These are phyloP conservation scores for Tolypocladium pustulatum DNA, from an alignment of 2,329 filamentous ascomycete species.

Conservation along the genomic window DNA sequence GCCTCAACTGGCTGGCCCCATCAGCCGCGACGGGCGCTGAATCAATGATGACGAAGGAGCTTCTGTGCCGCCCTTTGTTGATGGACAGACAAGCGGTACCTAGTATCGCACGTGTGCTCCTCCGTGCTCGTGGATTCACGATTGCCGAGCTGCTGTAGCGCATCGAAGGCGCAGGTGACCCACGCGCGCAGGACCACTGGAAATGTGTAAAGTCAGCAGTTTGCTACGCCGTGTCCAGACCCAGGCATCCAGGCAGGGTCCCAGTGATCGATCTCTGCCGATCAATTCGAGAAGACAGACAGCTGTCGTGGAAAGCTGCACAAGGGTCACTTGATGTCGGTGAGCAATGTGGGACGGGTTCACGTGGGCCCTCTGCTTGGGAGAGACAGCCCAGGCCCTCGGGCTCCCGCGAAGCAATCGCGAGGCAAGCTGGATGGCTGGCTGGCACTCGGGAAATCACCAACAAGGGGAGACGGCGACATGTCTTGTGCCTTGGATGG, in stretches of 20 bases:
- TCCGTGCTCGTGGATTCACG: background rate
- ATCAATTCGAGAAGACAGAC: background rate
- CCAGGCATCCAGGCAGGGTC: background rate
- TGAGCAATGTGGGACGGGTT: background rate
- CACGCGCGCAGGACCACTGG: background rate
- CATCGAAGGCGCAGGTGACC: background rate
- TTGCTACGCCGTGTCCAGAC: background rate
- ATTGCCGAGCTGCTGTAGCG: background rate
- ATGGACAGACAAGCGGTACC: background rate
- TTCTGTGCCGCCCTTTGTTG: background rate
- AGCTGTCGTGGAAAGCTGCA: background rate
- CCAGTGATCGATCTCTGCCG: background rate
- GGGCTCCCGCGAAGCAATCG: background rate
- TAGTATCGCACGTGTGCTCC: background rate
- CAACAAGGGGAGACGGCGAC: background rate
- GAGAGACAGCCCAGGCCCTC: background rate
- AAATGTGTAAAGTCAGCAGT: background rate
- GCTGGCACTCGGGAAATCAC: background rate
- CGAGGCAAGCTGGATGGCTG: background rate
- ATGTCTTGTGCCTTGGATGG: background rate
- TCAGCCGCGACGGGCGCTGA: too few species aligned
- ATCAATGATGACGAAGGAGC: background rate
- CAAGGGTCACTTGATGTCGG: background rate
- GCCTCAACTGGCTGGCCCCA: background rate
- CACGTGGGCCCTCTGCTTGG: background rate